Percentiles rank a stretch among this genome's conserved stretches.
These are phyloP conservation scores for Phytophthora quininea DNA, from an alignment of 352 stramenopile genomes.

Conservation along the genomic window DNA sequence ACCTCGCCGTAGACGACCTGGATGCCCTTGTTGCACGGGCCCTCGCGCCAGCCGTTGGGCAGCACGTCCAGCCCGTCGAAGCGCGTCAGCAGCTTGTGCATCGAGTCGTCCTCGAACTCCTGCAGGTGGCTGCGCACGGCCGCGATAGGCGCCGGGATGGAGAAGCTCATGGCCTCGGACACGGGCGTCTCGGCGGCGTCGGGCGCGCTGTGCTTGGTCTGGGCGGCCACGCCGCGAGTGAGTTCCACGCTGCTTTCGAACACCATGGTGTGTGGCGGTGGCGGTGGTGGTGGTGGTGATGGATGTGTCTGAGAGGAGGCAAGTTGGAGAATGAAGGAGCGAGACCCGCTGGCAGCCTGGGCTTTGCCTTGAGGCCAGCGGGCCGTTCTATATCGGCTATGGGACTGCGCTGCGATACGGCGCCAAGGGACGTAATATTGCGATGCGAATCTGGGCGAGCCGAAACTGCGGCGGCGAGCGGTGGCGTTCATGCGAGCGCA, in stretches of 20 bases:
- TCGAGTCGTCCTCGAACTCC: slow-evolving; percentile 65
- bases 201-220: slow-evolving; percentile 44
- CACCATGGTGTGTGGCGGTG: slow-evolving; percentile 39
- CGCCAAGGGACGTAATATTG: no score
- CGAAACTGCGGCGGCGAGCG: no score
- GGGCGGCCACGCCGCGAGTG: slow-evolving; percentile 32
- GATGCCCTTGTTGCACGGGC: slow-evolving; percentile 70
- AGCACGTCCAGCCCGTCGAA: slow-evolving; percentile 66
- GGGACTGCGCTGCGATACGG: slow-evolving; percentile 21
- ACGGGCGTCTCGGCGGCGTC: slow-evolving; percentile 41
- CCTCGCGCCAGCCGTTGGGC: slow-evolving; percentile 67
- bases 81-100: slow-evolving; percentile 60
- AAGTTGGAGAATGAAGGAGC: slow-evolving; percentile 57
- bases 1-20: slow-evolving; percentile 77
- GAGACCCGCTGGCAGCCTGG: no score
- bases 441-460: no score
- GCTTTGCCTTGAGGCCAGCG: no score
- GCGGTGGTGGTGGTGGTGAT: not conserved
- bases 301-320: slow-evolving; percentile 16
- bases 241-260: slow-evolving; percentile 61
- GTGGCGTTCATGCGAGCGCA: no score
- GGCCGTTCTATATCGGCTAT: slow-evolving; percentile 19
- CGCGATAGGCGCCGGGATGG: slow-evolving; percentile 57
- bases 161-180: slow-evolving; percentile 37
- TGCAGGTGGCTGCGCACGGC: slow-evolving; percentile 52